Evolutionary conservation across 768 basidiomycete genomes (phyloP).

Genomic region (Infundibulicybe gibba): DNA sequence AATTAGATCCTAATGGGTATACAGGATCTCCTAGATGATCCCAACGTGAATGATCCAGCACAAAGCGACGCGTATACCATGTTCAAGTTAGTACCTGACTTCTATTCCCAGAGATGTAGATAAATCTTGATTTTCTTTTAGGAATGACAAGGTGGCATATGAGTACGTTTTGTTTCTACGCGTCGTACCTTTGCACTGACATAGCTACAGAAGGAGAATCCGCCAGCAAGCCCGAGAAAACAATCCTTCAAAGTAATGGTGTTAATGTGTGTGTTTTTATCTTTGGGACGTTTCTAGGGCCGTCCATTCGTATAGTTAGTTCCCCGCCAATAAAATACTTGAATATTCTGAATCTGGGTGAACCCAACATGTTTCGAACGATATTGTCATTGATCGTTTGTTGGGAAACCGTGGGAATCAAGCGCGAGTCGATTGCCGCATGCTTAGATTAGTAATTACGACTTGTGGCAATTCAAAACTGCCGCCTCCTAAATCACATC

Average conservation of each 20-base stretch:
- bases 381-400: too few species aligned
- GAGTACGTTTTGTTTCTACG: constrained; percentile 50
- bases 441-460: too few species aligned
- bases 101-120: not conserved
- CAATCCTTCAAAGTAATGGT: constrained; percentile 66
- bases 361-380: too few species aligned
- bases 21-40: constrained; percentile 92
- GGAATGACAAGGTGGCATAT: constrained; percentile 92
- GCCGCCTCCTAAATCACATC: too few species aligned
- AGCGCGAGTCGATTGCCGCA: too few species aligned
- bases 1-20: constrained; percentile 89
- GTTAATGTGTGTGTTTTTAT: not conserved
- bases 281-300: constrained; percentile 2
- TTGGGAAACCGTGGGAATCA: too few species aligned
- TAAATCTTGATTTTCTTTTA: constrained; percentile 25
- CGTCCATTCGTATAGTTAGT: too few species aligned
- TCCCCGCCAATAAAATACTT: not conserved
- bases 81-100: constrained; percentile 75
- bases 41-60: constrained; percentile 96
- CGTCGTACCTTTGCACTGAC: constrained; percentile 2
- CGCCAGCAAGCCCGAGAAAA: constrained; percentile 88
- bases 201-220: constrained; percentile 62
- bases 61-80: constrained; percentile 98
- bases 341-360: too few species aligned
- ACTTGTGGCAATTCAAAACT: not conserved